Evolutionary conservation across 352 stramenopile genomes (phyloP).

Genomic region (Discostella stelligera): DNA sequence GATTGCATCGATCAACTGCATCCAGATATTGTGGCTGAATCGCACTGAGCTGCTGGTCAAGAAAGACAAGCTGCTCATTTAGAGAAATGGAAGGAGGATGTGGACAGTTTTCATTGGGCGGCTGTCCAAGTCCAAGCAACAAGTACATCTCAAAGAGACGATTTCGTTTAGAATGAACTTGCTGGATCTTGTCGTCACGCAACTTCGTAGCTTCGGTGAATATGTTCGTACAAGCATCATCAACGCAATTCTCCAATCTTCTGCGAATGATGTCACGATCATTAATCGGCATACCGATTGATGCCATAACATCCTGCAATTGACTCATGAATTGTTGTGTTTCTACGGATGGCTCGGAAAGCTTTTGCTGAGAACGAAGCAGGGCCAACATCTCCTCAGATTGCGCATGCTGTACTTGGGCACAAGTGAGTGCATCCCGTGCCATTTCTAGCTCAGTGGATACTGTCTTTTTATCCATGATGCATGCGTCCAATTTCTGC

Average conservation of each 20-base stretch:
- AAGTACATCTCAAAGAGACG: conserved; percentile 48
- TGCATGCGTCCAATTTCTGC: conserved; percentile 20
- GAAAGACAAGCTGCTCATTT: conserved; percentile 18
- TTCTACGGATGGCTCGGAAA: conserved; percentile 33
- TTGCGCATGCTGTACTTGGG: conserved; percentile 24
- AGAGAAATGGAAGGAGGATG: conserved; percentile 10
- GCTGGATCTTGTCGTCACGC: conserved; percentile 40
- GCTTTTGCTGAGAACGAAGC: conserved; percentile 32
- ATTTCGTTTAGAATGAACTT: conserved; percentile 41
- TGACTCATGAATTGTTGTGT: conserved; percentile 38
- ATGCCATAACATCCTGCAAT: conserved; percentile 60
- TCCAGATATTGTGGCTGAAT: conserved; percentile 27
- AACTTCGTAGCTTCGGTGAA: conserved; percentile 50
- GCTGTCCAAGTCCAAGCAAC: conserved; percentile 32
- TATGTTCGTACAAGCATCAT: conserved; percentile 57
- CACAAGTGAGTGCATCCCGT: conserved; percentile 13
- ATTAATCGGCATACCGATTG: conserved; percentile 52
- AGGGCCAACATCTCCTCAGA: conserved; percentile 32
- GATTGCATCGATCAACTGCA: conserved; percentile 16
- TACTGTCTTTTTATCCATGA: conserved; percentile 24
- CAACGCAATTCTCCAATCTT: conserved; percentile 61
- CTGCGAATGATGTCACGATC: conserved; percentile 45
- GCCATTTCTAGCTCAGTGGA: conserved; percentile 24
- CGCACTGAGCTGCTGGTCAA: conserved; percentile 20
- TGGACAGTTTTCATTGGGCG: not conserved